These are phyloP conservation scores for Singerocomus rubriflavus DNA, from an alignment of 1,284 basidiomycete genomes.

Conservation along the genomic window DNA sequence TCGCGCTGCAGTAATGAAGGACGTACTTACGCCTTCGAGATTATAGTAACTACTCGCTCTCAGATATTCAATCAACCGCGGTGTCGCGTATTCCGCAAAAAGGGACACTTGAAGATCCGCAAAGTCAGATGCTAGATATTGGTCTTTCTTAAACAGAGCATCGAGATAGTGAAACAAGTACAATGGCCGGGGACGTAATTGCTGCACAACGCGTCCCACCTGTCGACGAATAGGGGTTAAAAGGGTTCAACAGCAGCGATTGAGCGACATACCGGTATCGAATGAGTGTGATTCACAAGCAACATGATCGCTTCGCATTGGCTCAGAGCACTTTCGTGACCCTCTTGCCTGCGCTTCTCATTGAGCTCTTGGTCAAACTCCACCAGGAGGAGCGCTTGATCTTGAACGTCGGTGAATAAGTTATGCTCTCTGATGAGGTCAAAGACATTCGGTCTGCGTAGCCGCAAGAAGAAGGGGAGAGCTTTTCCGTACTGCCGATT, in stretches of 20 bases:
- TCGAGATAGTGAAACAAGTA: constrained; percentile 95
- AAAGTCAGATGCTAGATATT: constrained; percentile 77
- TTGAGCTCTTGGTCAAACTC: constrained; percentile 92
- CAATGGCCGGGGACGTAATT: constrained; percentile 73
- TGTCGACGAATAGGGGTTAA: constrained; percentile 31
- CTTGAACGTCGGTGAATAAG: constrained; percentile 92
- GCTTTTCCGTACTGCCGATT: constrained; percentile 95
- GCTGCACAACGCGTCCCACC: constrained; percentile 86
- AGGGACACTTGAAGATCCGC: constrained; percentile 88
- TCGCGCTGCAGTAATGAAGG: not conserved
- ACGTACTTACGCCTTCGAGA: constrained; percentile 67
- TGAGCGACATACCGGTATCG: constrained; percentile 75
- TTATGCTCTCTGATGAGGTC: constrained; percentile 94
- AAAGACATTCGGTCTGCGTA: constrained; percentile 89
- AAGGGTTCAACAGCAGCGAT: not conserved
- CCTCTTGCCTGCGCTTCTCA: constrained; percentile 51
- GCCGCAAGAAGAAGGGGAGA: constrained; percentile 82
- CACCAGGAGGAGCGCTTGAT: constrained; percentile 88
- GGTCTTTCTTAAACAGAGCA: constrained; percentile 85
- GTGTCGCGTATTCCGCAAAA: constrained; percentile 85
- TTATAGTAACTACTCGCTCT: constrained; percentile 91
- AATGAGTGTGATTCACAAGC: constrained; percentile 92
- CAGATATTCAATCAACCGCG: constrained; percentile 85
- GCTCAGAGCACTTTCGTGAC: constrained; percentile 36
- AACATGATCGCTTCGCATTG: constrained; percentile 77